Percentiles rank a stretch among this genome's conserved stretches.
Evolutionary conservation across 169 alveolate genomes (phyloP).

Genomic region (Eimeria praecox): DNA sequence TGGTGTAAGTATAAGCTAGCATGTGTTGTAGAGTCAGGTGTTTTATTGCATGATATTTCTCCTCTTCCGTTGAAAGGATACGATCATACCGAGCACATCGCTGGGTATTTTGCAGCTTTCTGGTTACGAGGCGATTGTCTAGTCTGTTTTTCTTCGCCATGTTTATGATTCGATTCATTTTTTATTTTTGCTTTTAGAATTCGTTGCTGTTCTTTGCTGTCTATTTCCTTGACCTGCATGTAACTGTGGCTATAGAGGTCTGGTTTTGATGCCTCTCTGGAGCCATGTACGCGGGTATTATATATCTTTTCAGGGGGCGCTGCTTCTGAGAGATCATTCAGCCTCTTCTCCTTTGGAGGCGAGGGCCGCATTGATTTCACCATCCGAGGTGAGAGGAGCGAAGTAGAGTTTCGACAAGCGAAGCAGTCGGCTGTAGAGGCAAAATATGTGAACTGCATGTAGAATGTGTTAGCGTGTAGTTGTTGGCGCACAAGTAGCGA

Average conservation of each 20-base stretch:
- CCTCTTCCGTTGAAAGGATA: no score
- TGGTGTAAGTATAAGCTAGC: neutral
- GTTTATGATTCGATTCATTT: neutral
- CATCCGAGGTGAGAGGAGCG: neutral
- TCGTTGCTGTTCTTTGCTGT: no score
- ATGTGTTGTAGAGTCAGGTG: neutral
- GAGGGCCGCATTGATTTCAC: neutral
- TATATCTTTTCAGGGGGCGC: neutral
- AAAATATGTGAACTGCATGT: no score
- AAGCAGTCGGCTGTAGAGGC: neutral
- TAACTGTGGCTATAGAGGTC: no score
- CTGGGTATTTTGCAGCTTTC: no score
- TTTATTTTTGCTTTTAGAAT: no score
- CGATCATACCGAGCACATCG: no score
- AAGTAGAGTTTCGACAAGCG: neutral
- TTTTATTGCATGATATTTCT: no score
- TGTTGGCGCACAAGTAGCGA: neutral
- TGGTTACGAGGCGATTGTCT: no score
- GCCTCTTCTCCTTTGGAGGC: conserved; percentile 15
- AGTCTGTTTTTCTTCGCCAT: no score
- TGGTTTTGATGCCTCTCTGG: neutral
- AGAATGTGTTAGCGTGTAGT: no score
- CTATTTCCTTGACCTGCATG: no score
- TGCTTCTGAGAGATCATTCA: neutral
- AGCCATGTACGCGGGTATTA: neutral